Percentiles rank a stretch among this genome's conserved stretches.
Conservation (phyloP, 1,139 yeast species). For the Kodamaea sp. region DNA sequence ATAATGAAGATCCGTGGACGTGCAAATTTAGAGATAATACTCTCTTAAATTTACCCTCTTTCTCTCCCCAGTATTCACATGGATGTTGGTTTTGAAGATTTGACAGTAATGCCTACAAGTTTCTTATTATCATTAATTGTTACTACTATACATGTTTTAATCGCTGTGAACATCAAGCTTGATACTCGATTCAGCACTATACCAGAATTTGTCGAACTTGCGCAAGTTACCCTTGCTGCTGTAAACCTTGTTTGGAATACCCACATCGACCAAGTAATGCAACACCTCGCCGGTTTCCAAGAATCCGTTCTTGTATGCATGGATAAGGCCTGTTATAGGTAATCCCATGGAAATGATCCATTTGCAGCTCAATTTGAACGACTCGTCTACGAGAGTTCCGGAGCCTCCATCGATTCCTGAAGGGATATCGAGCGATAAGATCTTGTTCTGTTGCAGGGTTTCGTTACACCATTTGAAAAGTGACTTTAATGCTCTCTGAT, state of each 20-base stretch:
- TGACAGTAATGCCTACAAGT: too few species aligned
- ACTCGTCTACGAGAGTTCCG: constrained; percentile 49
- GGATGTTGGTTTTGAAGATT: too few species aligned
- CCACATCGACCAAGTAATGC: constrained; percentile 73
- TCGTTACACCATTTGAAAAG: constrained; percentile 71
- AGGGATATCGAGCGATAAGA: constrained; percentile 78
- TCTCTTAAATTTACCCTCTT: too few species aligned
- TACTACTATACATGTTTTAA: too few species aligned
- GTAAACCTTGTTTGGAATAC: constrained; percentile 60
- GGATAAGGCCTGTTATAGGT: constrained; percentile 67
- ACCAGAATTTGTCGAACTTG: constrained; percentile 49
- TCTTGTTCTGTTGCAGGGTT: constrained; percentile 45
- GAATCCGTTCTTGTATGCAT: constrained; percentile 55
- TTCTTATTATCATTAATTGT: too few species aligned
- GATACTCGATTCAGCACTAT: constrained; percentile 36
- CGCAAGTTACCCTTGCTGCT: constrained; percentile 40
- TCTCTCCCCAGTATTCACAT: too few species aligned
- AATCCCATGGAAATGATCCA: constrained; percentile 74
- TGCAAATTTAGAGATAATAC: too few species aligned
- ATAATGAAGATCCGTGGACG: too few species aligned
- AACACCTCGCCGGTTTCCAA: constrained; percentile 38
- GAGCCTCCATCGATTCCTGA: constrained; percentile 86
- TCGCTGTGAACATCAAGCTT: constrained; percentile 23
- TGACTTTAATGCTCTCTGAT: constrained; percentile 40
- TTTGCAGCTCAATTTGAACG: constrained; percentile 36